phyloP scores from a whole-genome alignment of 2,329 filamentous ascomycete species.

The Aspergillaceae sp. region DNA sequence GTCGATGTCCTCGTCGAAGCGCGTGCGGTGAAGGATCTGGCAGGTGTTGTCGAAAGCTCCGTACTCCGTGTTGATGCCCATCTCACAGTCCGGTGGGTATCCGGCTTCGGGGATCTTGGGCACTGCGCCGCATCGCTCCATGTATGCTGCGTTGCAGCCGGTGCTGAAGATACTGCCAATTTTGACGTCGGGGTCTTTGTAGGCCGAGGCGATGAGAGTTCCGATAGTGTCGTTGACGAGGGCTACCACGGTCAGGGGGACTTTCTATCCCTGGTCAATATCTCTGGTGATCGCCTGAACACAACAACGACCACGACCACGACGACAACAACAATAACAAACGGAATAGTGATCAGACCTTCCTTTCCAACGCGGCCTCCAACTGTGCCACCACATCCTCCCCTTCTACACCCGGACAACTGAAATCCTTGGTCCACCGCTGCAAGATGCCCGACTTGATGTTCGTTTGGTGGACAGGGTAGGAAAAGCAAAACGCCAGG shows the following conservation, averaged over 20 bases:
- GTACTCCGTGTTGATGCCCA: conserved; percentile 93
- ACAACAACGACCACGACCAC: background rate
- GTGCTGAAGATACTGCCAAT: conserved; percentile 95
- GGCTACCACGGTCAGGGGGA: conserved; percentile 77
- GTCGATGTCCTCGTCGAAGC: conserved; percentile 67
- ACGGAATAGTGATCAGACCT: conserved; percentile 34
- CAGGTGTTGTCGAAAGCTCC: conserved; percentile 86
- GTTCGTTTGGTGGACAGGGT: conserved; percentile 74
- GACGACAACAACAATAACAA: no score
- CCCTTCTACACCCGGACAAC: conserved; percentile 79
- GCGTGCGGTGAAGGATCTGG: conserved; percentile 67
- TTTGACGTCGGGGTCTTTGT: conserved; percentile 76
- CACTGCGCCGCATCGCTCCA: conserved; percentile 75
- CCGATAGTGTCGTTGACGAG: conserved; percentile 92
- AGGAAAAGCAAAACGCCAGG: conserved; percentile 83
- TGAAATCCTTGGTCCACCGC: conserved; percentile 87
- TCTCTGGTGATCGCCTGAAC: background rate
- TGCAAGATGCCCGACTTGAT: conserved; percentile 79
- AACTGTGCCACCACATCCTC: conserved; percentile 77
- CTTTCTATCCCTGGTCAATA: conserved; percentile 44
- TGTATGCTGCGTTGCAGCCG: conserved; percentile 90
- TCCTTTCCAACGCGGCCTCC: conserved; percentile 59
- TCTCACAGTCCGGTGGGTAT: conserved; percentile 62
- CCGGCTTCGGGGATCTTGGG: conserved; percentile 80
- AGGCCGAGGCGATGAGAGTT: conserved; percentile 83